These are phyloP conservation scores for Rossbeevera mucosa DNA, from an alignment of 768 basidiomycete genomes.

Conservation along the genomic window DNA sequence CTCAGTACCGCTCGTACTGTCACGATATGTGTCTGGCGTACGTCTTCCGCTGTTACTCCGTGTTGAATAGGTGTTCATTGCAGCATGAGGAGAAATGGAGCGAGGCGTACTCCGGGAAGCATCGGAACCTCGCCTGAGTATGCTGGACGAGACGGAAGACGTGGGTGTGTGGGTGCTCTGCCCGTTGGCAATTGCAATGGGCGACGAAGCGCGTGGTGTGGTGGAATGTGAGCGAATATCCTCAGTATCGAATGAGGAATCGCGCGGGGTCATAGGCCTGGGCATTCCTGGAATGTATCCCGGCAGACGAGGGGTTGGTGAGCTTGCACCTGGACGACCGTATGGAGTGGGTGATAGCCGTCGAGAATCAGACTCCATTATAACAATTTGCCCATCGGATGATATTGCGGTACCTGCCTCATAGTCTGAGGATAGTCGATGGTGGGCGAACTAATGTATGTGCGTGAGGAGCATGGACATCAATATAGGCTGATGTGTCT, in stretches of 20 bases:
- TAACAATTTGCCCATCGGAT: slow-evolving; percentile 48
- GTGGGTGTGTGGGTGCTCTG: slow-evolving; percentile 33
- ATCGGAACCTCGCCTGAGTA: slow-evolving; percentile 52
- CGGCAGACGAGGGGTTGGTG: slow-evolving; percentile 55
- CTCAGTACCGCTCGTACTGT: slow-evolving; percentile 32
- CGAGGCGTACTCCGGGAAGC: slow-evolving; percentile 48
- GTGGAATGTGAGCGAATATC: slow-evolving; percentile 65
- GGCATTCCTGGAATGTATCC: slow-evolving; percentile 91
- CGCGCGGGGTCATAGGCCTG: slow-evolving; percentile 85
- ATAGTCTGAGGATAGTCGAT: slow-evolving; percentile 38
- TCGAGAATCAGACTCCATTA: slow-evolving; percentile 44
- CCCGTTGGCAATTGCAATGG: slow-evolving; percentile 38
- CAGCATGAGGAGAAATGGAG: slow-evolving; percentile 45
- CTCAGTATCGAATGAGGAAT: slow-evolving; percentile 58
- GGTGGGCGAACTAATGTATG: slow-evolving; percentile 20
- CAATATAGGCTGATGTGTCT: slow-evolving; percentile 10
- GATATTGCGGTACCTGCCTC: slow-evolving; percentile 72
- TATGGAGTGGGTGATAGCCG: slow-evolving; percentile 59
- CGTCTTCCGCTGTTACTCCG: slow-evolving; percentile 61
- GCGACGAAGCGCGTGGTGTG: slow-evolving; percentile 77
- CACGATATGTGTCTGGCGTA: slow-evolving; percentile 53
- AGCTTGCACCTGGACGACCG: slow-evolving; percentile 45
- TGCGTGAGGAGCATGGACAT: slow-evolving; percentile 18
- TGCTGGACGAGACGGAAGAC: slow-evolving; percentile 34
- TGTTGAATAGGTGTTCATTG: slow-evolving; percentile 45